phyloP scores from a whole-genome alignment of 1,284 basidiomycete genomes.

The Hymenochaete sp. region DNA sequence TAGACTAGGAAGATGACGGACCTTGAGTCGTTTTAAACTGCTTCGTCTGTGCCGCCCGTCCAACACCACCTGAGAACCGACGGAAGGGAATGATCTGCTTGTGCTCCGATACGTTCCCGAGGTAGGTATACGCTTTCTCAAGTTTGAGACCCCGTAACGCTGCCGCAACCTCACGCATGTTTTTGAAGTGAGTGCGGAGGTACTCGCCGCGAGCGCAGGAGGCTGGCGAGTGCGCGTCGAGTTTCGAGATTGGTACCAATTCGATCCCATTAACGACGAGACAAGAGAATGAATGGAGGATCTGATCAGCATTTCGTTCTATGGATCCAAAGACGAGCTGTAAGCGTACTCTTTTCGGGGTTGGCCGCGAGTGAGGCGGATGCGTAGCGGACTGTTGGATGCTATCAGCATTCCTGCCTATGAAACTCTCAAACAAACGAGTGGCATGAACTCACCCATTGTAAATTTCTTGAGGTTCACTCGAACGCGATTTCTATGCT shows the following conservation, averaged over 20 bases:
- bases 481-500: too few relatives aligned
- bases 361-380: conserved; percentile 77
- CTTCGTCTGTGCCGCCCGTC: conserved; percentile 95
- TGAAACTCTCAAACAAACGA: not conserved
- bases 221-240: conserved; percentile 38
- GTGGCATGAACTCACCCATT: conserved; percentile 10
- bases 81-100: conserved; percentile 97
- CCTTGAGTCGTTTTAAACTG: conserved; percentile 96
- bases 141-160: conserved; percentile 87
- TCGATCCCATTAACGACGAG: not conserved
- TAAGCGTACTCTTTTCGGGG: conserved; percentile 82
- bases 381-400: conserved; percentile 73
- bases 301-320: conserved; percentile 16
- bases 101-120: conserved; percentile 92
- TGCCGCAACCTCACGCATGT: conserved; percentile 94
- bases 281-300: conserved; percentile 16
- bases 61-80: conserved; percentile 94
- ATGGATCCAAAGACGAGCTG: conserved; percentile 4
- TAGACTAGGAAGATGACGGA: conserved; percentile 31
- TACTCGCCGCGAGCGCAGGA: conserved; percentile 92
- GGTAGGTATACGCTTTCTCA: conserved; percentile 93
- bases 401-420: not conserved
- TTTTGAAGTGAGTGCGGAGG: conserved; percentile 99
- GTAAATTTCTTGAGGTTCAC: conserved; percentile 9
- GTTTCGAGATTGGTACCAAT: conserved; percentile 10